These are phyloP conservation scores for Aspergillus hancockii DNA, from an alignment of 495 filamentous ascomycete genomes.

Conservation along the genomic window DNA sequence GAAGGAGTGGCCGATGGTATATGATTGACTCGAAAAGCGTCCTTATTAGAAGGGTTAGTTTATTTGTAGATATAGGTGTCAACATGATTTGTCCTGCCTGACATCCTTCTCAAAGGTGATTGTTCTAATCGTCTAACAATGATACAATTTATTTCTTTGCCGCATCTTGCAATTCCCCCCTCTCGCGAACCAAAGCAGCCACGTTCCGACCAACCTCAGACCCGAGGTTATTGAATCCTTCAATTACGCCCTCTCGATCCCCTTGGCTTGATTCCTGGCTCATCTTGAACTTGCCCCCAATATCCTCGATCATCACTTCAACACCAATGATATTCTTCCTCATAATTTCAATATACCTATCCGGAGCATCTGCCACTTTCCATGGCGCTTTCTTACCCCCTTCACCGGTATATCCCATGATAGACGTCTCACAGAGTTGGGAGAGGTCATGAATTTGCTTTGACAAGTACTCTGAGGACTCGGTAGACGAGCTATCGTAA, in stretches of 20 bases:
- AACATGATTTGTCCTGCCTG: not conserved
- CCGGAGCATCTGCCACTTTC: conserved; percentile 53
- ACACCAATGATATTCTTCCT: conserved; percentile 58
- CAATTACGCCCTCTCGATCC: conserved; percentile 49
- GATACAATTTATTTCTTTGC: not conserved
- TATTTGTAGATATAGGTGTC: not conserved
- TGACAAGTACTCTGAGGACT: conserved; percentile 41
- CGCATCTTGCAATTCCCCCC: not conserved
- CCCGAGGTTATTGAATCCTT: conserved; percentile 48
- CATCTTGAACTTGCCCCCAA: conserved; percentile 61
- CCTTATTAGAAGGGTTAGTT: no score
- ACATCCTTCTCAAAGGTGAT: not conserved
- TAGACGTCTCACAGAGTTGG: conserved; percentile 38
- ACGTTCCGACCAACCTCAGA: conserved; percentile 34
- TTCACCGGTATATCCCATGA: conserved; percentile 49
- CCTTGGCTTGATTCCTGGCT: conserved; percentile 52
- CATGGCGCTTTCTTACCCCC: conserved; percentile 32
- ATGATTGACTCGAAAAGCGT: no score
- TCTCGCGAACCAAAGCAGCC: not conserved
- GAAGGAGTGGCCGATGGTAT: no score
- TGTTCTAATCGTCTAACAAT: not conserved
- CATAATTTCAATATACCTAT: conserved; percentile 45
- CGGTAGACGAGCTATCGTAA: conserved; percentile 33
- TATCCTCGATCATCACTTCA: conserved; percentile 47
- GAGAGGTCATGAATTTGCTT: conserved; percentile 51